Percentiles rank a stretch among this genome's conserved stretches.
These are phyloP conservation scores for Candida germanica DNA, from an alignment of 805 yeast genomes.

Conservation along the genomic window DNA sequence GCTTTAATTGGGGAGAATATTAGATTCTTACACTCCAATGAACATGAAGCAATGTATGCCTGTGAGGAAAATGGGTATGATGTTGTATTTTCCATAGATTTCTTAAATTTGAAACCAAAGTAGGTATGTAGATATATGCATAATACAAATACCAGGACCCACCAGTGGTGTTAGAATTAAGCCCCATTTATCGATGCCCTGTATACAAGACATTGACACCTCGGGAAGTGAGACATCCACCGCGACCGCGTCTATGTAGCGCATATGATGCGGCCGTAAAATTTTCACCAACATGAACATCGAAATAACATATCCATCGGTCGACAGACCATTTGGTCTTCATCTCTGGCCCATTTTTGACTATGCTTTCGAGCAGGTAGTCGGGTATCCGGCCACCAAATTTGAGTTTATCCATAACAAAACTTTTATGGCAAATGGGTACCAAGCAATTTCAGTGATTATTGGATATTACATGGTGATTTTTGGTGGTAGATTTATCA, in stretches of 20 bases:
- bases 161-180: no score
- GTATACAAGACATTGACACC: no score
- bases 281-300: constrained; percentile 12
- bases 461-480: constrained; percentile 39
- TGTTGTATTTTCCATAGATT: constrained; percentile 87
- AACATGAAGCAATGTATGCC: constrained; percentile 90
- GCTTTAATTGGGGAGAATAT: constrained; percentile 93
- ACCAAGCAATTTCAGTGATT: constrained; percentile 47
- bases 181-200: no score
- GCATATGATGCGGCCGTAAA: background rate
- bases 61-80: constrained; percentile 90
- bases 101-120: constrained; percentile 62
- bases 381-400: constrained; percentile 59
- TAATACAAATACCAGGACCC: no score
- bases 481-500: constrained; percentile 70
- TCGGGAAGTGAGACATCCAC: no score
- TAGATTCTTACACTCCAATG: constrained; percentile 80
- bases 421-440: constrained; percentile 65
- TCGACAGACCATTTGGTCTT: constrained; percentile 53
- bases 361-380: constrained; percentile 39
- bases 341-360: constrained; percentile 69
- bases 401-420: constrained; percentile 65
- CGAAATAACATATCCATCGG: constrained; percentile 30
- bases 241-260: no score
- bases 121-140: background rate